Evolutionary conservation across 139 green algal species (phyloP).

Genomic region (Closterium sp.): DNA sequence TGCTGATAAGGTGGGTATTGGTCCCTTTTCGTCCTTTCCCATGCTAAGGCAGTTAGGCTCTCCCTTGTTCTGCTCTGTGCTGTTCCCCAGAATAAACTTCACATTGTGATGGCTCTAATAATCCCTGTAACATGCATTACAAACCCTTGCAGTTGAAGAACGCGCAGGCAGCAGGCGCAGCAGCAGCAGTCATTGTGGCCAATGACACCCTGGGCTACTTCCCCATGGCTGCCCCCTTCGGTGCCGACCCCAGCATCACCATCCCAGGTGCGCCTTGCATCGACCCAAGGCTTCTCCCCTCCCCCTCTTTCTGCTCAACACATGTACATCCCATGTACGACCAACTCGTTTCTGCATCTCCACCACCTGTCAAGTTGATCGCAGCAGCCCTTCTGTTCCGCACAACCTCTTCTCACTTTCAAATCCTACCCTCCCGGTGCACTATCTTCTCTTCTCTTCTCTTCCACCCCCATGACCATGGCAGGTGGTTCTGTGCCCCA

Average conservation of each 20-base stretch:
- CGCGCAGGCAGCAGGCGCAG: slow-evolving; percentile 12
- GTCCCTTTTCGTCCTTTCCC: background rate
- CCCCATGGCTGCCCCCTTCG: slow-evolving; percentile 12
- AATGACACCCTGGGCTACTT: slow-evolving; percentile 26
- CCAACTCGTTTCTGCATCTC: background rate
- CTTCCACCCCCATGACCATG: background rate
- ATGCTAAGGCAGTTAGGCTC: background rate
- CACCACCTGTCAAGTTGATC: background rate
- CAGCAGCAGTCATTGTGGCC: slow-evolving; percentile 14
- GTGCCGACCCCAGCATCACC: background rate
- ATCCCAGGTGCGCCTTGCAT: slow-evolving; percentile 7
- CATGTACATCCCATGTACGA: background rate
- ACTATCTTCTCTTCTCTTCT: too few relatives aligned
- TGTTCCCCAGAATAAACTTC: too few relatives aligned
- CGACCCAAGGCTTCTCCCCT: background rate
- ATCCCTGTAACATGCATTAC: background rate
- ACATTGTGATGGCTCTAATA: too few relatives aligned
- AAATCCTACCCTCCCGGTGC: too few relatives aligned
- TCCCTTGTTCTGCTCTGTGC: background rate
- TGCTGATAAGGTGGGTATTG: slow-evolving; percentile 16
- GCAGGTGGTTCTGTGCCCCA: slow-evolving; percentile 9
- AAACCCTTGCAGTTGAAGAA: slow-evolving; percentile 21
- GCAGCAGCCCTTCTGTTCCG: background rate
- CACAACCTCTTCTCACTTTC: too few relatives aligned
- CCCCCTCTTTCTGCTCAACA: background rate